These are phyloP conservation scores for Ensete ventricosum DNA, from an alignment of 176 grass and related monocot species.

Conservation along the genomic window DNA sequence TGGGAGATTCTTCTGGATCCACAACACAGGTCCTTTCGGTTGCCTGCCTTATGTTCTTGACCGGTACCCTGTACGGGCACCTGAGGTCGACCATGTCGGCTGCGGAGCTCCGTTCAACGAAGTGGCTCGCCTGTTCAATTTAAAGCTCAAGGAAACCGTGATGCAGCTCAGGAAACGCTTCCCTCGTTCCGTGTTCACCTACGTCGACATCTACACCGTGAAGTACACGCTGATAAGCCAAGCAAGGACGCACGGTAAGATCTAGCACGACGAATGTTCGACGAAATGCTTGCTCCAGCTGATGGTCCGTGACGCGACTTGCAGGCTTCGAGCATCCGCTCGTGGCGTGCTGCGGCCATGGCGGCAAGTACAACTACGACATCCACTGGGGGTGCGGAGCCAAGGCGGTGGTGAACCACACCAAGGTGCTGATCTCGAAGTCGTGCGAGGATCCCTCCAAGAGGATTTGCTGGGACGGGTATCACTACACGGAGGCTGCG, in stretches of 20 bases:
- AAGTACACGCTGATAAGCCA: conserved; percentile 72
- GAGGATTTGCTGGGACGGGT: conserved; percentile 9
- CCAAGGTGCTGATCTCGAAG: conserved; percentile 40
- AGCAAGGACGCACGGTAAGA: conserved; percentile 55
- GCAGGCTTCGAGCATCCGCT: conserved; percentile 71
- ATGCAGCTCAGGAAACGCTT: conserved; percentile 42
- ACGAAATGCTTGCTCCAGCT: background rate
- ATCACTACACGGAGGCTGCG: conserved; percentile 6
- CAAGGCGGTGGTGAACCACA: conserved; percentile 49
- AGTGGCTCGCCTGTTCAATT: conserved; percentile 66
- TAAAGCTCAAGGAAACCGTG: conserved; percentile 60
- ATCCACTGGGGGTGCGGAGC: conserved; percentile 44
- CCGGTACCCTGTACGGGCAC: conserved; percentile 24
- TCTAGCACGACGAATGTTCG: too few relatives aligned
- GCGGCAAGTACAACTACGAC: conserved; percentile 71
- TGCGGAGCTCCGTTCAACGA: conserved; percentile 69
- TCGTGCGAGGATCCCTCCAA: conserved; percentile 45
- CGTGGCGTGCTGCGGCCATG: conserved; percentile 70
- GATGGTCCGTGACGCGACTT: background rate
- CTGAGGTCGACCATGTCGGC: conserved; percentile 31
- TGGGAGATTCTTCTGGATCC: conserved; percentile 90
- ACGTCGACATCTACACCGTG: conserved; percentile 71
- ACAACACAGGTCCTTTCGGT: conserved; percentile 84
- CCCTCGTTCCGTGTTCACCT: conserved; percentile 55
- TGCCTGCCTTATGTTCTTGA: conserved; percentile 77